Conservation (phyloP, 306 rosid genomes). For the Cucurbita ficifolia region DNA sequence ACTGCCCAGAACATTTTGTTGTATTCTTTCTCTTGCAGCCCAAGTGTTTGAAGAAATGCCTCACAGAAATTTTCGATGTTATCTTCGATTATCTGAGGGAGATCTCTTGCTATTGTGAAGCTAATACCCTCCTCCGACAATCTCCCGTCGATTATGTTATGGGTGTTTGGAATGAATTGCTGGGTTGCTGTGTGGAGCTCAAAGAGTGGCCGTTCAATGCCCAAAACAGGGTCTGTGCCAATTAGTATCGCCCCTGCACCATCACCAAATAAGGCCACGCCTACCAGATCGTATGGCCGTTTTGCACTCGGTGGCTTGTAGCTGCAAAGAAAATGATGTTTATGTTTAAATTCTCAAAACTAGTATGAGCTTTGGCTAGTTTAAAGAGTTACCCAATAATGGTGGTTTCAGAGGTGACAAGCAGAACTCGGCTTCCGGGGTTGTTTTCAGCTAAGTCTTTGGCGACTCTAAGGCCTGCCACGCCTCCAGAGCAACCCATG, state of each 20-base stretch:
- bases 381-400: constrained; percentile 40
- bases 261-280: constrained; percentile 83
- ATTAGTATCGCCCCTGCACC: constrained; percentile 82
- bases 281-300: constrained; percentile 84
- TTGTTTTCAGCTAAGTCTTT: constrained; percentile 90
- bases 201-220: constrained; percentile 48
- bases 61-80: constrained; percentile 65
- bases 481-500: constrained; percentile 86
- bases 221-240: constrained; percentile 41
- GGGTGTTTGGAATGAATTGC: constrained; percentile 53
- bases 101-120: constrained; percentile 65
- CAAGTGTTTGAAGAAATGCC: constrained; percentile 29
- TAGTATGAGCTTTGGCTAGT: neutral
- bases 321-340: neutral
- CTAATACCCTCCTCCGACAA: constrained; percentile 84
- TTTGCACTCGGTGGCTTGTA: constrained; percentile 64
- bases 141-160: constrained; percentile 72
- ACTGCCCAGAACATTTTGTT: constrained; percentile 78
- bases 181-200: constrained; percentile 79
- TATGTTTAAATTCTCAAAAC: neutral
- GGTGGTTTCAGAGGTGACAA: constrained; percentile 80
- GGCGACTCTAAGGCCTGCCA: constrained; percentile 71
- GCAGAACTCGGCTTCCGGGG: constrained; percentile 66
- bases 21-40: constrained; percentile 33
- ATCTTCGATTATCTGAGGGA: constrained; percentile 79